Evolutionary conservation across 1,284 basidiomycete genomes (phyloP).

Genomic region (Pisolithus thermaeus): DNA sequence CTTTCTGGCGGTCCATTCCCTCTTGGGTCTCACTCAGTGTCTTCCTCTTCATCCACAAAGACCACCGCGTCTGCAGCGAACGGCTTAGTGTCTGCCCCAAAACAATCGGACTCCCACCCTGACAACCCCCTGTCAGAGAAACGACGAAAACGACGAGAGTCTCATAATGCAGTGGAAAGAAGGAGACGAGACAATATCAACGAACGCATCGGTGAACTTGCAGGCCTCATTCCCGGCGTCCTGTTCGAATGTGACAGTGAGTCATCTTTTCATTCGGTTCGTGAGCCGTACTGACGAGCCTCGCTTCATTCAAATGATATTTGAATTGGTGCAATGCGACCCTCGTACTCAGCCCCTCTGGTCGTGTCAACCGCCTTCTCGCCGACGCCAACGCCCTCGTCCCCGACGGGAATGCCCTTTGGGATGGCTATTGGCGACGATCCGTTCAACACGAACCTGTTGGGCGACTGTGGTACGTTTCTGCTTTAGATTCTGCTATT

Average conservation of each 20-base stretch:
- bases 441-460: slow-evolving; percentile 15
- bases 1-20: not conserved
- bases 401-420: slow-evolving; percentile 1
- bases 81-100: slow-evolving; percentile 4
- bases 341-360: slow-evolving; percentile 14
- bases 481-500: not conserved
- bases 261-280: slow-evolving; percentile 7
- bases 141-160: slow-evolving; percentile 70
- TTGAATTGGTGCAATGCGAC: not conserved
- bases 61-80: not conserved
- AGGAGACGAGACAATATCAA: slow-evolving; percentile 88
- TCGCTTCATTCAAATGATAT: not conserved
- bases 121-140: slow-evolving; percentile 64
- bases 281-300: not conserved
- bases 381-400: slow-evolving; percentile 13
- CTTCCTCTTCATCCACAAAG: slow-evolving; percentile 3
- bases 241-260: slow-evolving; percentile 58
- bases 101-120: slow-evolving; percentile 16
- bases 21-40: not conserved
- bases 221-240: slow-evolving; percentile 81
- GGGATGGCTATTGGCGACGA: slow-evolving; percentile 16
- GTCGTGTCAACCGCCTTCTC: slow-evolving; percentile 7
- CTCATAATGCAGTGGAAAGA: slow-evolving; percentile 88
- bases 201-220: slow-evolving; percentile 87
- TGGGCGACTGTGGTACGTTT: slow-evolving; percentile 22